Base-by-base conservation (phyloP, 2,329 filamentous ascomycete genomes). In the Microdochium bolleyi region DNA sequence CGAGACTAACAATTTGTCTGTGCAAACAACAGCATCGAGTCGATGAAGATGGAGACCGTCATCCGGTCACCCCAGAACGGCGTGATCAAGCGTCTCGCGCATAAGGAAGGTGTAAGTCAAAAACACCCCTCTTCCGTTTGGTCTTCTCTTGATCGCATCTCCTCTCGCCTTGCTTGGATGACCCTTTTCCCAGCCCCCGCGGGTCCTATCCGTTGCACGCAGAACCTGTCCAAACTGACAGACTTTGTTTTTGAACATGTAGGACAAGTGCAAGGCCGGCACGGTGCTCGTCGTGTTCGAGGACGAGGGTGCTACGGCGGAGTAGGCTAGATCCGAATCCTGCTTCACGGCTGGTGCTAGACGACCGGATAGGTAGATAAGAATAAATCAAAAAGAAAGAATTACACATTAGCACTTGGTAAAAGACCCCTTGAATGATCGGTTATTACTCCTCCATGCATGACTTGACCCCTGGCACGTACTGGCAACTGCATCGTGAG, bases 11-110 rank as follows among this genome's bases (percentile, higher is more conserved):
- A 56, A 70, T 52, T 14, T n/a, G 48, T 27, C 56, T 63, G 49
- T 63, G 48, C 22, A 41, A 38, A 24, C 2, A 5, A 41, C 21
- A 84, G 82, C 1, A 91, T 92, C 62, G 88, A 92, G 70, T 91
- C 87, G 54, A 92, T 92, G 88, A 92, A 92, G 76, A 92, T 92
- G 88, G 88, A 92, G 67, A 92, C 88, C 1, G 85, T 91, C 1
- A 91, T 92, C 60, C 79, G 88, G 55, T 89, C 87, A 51, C 88
- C 88, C 8, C 85, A 89, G 57, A 79, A 82, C 54, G 88, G 88
- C 7, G 73, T 83, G 1, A 79, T 92, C 56, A 84, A 87, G 66
- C 86, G 82, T 65, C 70, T 92, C 53, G 85, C 87, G 38, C 87
- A 91, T 64, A 83, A 84, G 63, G 80, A 85, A 72, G 88, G 88